Base-by-base conservation (phyloP, 495 filamentous ascomycete species). In the Daldinia bambusicola region DNA sequence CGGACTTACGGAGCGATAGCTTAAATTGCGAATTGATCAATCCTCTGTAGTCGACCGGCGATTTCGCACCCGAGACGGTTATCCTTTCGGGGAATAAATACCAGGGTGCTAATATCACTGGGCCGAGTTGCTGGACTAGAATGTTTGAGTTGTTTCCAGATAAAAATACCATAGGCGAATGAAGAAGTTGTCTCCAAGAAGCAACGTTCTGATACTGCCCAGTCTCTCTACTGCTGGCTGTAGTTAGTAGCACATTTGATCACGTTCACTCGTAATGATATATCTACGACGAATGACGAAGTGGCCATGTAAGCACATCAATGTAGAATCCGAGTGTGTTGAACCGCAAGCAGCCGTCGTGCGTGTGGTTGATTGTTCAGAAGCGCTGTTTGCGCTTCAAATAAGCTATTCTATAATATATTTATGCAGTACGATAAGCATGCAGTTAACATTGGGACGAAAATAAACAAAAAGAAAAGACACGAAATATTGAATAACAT, bases 371-470 rank as follows among this genome's bases (percentile, higher is more conserved):
- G 52, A 26, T 16, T 30, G 9, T 58, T 34, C 10, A 22, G 41
- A 65, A 58, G 61, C 70, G 70, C 70, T 8, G 14, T 16, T 53
- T 66, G 65, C 70, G 30, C 59, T 14, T 30, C 16, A 31, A 59
- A 73, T 53, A 58, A 41, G 18, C n/a, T 38, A 62, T 41, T 26
- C 30, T 45, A 40, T 31, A 31, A 66, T 43, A 45, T 51, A 18
- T 2, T 12, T 13, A 51, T 52, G 41, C 37, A n/a, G 13, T 18
- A 45, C 16, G 41, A 58, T 62, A 37, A 57, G 26, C 31, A 61
- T 51, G 31, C 20, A 45, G 26, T 58, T n/a, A 45, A 43, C 26
- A 40, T 61, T 22, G 10, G 10, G 22, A 22, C 10, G 8, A 48
- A 45, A 48, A 48, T 48, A 48, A 48, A 48, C 43, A 48, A 22